Conservation (phyloP, 768 basidiomycete genomes). For the Auriscalpium microsporum region DNA sequence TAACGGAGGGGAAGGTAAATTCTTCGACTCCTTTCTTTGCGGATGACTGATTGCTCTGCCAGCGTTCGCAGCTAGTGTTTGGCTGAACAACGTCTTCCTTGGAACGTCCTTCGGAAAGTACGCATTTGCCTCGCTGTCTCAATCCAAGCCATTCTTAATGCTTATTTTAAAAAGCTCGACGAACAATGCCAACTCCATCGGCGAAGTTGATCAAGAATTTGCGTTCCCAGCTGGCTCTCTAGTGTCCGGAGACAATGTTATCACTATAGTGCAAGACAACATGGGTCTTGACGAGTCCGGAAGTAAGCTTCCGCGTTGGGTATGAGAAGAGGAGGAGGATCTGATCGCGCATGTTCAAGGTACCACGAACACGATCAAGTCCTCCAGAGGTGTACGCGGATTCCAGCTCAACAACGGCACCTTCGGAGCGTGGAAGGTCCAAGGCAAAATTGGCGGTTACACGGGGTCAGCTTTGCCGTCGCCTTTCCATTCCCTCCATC, state of each 20-base stretch:
- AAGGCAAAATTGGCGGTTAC: conserved; percentile 39
- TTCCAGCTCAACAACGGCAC: conserved; percentile 58
- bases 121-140: conserved; percentile 15
- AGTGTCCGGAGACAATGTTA: conserved; percentile 55
- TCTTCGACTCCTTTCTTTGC: neutral
- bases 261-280: conserved; percentile 74
- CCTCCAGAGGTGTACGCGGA: conserved; percentile 72
- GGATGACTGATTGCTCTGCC: neutral
- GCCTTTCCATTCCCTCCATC: neutral
- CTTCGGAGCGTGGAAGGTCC: conserved; percentile 34
- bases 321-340: conserved; percentile 26
- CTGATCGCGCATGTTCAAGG: conserved; percentile 17
- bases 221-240: conserved; percentile 52
- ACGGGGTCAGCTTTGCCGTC: conserved; percentile 20
- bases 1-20: conserved; percentile 67
- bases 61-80: conserved; percentile 80
- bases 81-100: conserved; percentile 68
- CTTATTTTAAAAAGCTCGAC: conserved; percentile 40
- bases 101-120: conserved; percentile 70
- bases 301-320: conserved; percentile 17
- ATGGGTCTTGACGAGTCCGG: conserved; percentile 66
- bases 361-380: conserved; percentile 49
- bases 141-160: neutral
- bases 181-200: conserved; percentile 49
- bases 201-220: conserved; percentile 63